Base-by-base conservation (phyloP, 1,284 basidiomycete genomes). In the Malassezia japonica region DNA sequence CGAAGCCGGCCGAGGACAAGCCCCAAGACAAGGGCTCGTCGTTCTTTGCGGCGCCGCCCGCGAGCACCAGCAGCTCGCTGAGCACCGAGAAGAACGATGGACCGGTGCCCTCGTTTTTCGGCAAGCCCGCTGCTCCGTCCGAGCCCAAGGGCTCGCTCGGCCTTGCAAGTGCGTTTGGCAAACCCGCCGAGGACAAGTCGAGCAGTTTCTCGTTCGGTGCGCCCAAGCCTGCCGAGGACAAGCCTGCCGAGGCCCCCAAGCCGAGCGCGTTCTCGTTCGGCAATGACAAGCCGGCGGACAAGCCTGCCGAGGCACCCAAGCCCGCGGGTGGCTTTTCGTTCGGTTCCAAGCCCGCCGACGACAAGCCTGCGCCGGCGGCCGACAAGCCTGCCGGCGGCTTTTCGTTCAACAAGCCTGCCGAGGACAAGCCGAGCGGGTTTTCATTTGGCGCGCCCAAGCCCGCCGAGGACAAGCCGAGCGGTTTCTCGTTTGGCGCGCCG, bases 161-260 rank as follows among this genome's bases (percentile, higher is more conserved):
- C 35, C 24, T 6, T 16, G n/a, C 47, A 9, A 38, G 20, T 9
- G 45, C 40, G 33, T 49, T 49, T 21, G 41, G 34, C 34, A 35
- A 40, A 24, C 58, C 60, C 4, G 28, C 52, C 10, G 53, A 60
- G 40, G 44, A 54, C 1, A 46, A 48, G 1, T 44, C 59, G 37
- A 48, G 60, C 4, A 48, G 48, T 6, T 66, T 64, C 51, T 57
- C 53, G 46, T 64, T 62, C 23, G 48, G 46, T 21, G 47, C 52
- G n/a, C 38, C 34, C 27, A 13, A 48, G 18, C 24, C 23, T 8
- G 38, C 38, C 12, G 27, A 24, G 38, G 27, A 5, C 15, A 21
- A 27, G 37, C 37, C 21, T 2, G 37, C 37, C 2, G n/a, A 20
- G 15, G n/a, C n/a, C n/a, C n/a, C n/a, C n/a, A 28, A 24, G 28